Base-by-base conservation (phyloP, 768 basidiomycete genomes). In the Mycena crocata region DNA sequence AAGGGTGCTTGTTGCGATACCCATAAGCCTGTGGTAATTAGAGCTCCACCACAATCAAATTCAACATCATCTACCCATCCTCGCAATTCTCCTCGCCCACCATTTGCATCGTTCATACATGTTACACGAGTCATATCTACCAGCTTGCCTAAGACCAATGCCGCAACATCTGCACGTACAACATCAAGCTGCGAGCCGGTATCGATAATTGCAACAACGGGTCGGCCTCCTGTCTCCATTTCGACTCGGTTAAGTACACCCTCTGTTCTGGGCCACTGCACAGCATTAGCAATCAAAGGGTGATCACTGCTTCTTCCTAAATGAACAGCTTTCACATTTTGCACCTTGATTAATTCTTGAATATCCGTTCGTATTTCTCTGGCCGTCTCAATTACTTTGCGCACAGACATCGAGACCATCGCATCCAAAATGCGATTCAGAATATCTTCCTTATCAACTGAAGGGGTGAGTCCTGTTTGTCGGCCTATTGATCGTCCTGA, bases 121-220 rank as follows among this genome's bases (percentile, higher is more conserved):
- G 57, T 46, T 9, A 57, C 31, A 12, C n/a, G 44, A 17, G n/a
- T 46, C 17, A 70, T 58, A 17, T 76, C 72, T 2, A 76, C 62
- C n/a, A 1, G 72, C 63, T 5, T 64, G 28, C 2, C 58, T 48
- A 64, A 54, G 26, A 34, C 50, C 2, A 14, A 23, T 1, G 68
- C 50, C 0, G 69, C 75, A 3, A 71, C 12, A 5, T 68, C 61
- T 12, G 59, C 23, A 0, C 59, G 50, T 0, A 72, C 64, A 19
- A 78, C 64, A 59, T 76, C 76, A 6, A 78, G n/a, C 50, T 75
- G 67, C n/a, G 74, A 77, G 32, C 76, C 75, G 0, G 74, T 76
- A 39, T 78, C 75, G 32, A 78, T 72, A 9, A 77, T 71, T 0
- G 72, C 73, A 5, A 19, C 52, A 2, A 78, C 61, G 0, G 46